A percentile compares a stretch with the other conserved stretches of the same genome.
phyloP scores from a whole-genome alignment of 768 basidiomycete species.

The Calocera viscosa region DNA sequence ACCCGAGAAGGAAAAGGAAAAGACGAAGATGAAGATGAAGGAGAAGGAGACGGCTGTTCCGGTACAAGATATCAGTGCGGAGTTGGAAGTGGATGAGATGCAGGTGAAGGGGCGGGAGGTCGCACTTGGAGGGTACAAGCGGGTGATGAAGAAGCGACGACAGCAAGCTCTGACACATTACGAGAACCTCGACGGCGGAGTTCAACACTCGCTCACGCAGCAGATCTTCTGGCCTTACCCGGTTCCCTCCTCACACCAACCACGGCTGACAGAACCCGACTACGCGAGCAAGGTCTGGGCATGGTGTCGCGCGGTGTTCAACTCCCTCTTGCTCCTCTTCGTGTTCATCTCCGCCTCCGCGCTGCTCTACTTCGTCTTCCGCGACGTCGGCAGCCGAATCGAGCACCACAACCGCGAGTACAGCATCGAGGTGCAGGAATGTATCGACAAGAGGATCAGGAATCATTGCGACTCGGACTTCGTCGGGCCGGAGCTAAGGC shows the following conservation, averaged over 20 bases:
- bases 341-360: neutral
- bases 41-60: neutral
- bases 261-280: neutral
- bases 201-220: neutral
- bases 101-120: neutral
- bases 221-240: neutral
- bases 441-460: neutral
- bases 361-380: neutral
- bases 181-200: neutral
- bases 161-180: neutral
- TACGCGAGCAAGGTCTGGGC: neutral
- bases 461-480: neutral
- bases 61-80: neutral
- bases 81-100: neutral
- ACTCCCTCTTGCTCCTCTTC: neutral
- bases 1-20: neutral
- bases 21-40: neutral
- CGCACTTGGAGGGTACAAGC: neutral
- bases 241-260: neutral
- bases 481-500: neutral
- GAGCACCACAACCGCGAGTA: neutral
- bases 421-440: conserved; percentile 1
- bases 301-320: neutral
- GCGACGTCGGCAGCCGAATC: neutral
- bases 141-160: neutral